These are phyloP conservation scores for Apiospora hydei DNA, from an alignment of 2,329 filamentous ascomycete species.

Conservation along the genomic window DNA sequence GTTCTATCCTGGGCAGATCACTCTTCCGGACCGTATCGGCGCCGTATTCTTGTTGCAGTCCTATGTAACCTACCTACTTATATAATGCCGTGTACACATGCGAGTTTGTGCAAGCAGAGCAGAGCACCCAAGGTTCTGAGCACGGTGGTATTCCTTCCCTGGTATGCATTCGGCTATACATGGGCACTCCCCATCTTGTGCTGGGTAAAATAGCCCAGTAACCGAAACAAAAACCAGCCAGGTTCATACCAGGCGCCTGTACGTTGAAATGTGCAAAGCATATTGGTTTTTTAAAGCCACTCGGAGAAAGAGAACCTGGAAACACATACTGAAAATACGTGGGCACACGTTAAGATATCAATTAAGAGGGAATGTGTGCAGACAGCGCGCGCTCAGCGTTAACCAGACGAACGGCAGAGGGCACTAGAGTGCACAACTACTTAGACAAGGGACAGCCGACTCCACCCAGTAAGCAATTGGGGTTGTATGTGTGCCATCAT, in stretches of 20 bases:
- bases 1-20: neutral
- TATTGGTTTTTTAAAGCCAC: no score
- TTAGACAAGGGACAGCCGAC: slow-evolving; percentile 10
- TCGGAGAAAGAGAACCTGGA: no score
- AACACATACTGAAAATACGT: no score
- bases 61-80: neutral
- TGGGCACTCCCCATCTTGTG: neutral
- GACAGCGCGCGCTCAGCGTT: neutral
- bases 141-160: neutral
- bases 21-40: neutral
- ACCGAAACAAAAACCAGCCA: neutral
- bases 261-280: neutral
- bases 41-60: neutral
- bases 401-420: neutral
- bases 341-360: neutral
- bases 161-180: neutral
- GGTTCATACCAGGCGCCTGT: neutral
- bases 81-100: neutral
- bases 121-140: neutral
- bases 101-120: neutral
- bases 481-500: neutral
- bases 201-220: neutral
- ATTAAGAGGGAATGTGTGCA: neutral
- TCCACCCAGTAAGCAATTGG: slow-evolving; percentile 15
- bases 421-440: neutral